Evolutionary conservation across 2,329 filamentous ascomycete species (phyloP).

Genomic region (Chrysosporium keratinophilum): DNA sequence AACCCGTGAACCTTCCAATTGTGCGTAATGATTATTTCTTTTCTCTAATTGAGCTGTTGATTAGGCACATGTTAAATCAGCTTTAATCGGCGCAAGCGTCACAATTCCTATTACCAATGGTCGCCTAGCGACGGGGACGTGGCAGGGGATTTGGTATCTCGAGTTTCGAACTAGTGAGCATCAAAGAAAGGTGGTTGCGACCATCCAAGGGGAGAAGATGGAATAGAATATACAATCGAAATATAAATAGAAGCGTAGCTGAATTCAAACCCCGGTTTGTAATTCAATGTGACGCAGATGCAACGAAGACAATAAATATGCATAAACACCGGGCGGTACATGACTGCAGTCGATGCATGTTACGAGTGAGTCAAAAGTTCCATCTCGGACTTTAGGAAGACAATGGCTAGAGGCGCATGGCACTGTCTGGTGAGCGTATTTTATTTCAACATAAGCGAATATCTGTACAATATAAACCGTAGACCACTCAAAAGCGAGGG

Average conservation of each 20-base stretch:
- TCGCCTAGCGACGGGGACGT: constrained; percentile 55
- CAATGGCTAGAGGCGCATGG: neutral
- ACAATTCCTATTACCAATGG: constrained; percentile 87
- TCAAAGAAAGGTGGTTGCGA: constrained; percentile 73
- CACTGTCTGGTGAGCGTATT: neutral
- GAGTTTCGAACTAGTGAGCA: constrained; percentile 75
- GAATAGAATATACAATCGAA: neutral
- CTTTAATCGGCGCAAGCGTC: constrained; percentile 77
- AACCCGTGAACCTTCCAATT: too few relatives aligned
- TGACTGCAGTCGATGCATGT: too few relatives aligned
- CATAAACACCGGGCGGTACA: too few relatives aligned
- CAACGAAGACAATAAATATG: too few relatives aligned
- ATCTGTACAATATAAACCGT: constrained; percentile 6
- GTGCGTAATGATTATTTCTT: too few relatives aligned
- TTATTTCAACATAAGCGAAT: neutral
- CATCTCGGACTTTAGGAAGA: too few relatives aligned
- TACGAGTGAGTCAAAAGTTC: too few relatives aligned
- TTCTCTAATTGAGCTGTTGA: neutral
- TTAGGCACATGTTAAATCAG: constrained; percentile 84
- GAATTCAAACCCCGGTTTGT: neutral
- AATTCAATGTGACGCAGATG: too few relatives aligned
- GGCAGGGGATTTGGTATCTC: constrained; percentile 76
- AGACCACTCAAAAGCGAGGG: neutral
- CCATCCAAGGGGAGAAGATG: constrained; percentile 73
- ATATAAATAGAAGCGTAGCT: neutral